Conservation (phyloP, 2,329 filamentous ascomycete species). For the Hypoxylon rubiginosum region DNA sequence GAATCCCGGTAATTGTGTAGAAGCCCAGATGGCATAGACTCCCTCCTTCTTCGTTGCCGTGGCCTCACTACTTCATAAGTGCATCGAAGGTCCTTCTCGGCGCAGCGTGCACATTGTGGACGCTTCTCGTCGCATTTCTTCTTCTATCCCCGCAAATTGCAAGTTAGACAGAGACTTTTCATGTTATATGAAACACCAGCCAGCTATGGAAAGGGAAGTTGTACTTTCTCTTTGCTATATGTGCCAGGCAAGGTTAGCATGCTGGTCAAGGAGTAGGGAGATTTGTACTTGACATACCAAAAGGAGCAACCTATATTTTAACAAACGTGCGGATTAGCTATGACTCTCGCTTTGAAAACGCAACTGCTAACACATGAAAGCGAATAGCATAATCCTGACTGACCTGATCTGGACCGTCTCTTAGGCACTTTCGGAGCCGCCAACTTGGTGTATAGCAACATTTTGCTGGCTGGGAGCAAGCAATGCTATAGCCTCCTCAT, state of each 20-base stretch:
- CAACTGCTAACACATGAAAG: conserved; percentile 1
- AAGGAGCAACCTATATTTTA: conserved; percentile 62
- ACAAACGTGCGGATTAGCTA: conserved; percentile 45
- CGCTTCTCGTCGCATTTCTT: conserved; percentile 70
- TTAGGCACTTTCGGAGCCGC: conserved; percentile 71
- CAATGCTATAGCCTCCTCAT: conserved; percentile 37
- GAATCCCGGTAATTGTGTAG: conserved; percentile 24
- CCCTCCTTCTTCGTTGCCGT: conserved; percentile 58
- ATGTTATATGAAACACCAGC: conserved; percentile 2
- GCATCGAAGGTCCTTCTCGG: conserved; percentile 63
- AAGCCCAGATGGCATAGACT: conserved; percentile 46
- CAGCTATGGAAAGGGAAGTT: conserved; percentile 35
- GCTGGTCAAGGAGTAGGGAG: conserved; percentile 15
- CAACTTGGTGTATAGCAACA: conserved; percentile 71
- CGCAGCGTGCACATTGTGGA: conserved; percentile 65
- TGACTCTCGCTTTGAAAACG: conserved; percentile 14
- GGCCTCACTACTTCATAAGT: conserved; percentile 64
- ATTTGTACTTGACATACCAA: conserved; percentile 59
- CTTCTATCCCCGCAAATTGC: conserved; percentile 57
- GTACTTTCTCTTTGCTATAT: conserved; percentile 68
- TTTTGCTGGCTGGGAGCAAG: conserved; percentile 50
- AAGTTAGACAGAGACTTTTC: conserved; percentile 31
- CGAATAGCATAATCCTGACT: conserved; percentile 47
- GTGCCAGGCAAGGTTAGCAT: conserved; percentile 40
- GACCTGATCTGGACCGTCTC: conserved; percentile 70